A percentile compares a stretch with the other conserved stretches of the same genome.
Conservation (phyloP, 2,329 filamentous ascomycete genomes). For the Pseudogymnoascus sp. region DNA sequence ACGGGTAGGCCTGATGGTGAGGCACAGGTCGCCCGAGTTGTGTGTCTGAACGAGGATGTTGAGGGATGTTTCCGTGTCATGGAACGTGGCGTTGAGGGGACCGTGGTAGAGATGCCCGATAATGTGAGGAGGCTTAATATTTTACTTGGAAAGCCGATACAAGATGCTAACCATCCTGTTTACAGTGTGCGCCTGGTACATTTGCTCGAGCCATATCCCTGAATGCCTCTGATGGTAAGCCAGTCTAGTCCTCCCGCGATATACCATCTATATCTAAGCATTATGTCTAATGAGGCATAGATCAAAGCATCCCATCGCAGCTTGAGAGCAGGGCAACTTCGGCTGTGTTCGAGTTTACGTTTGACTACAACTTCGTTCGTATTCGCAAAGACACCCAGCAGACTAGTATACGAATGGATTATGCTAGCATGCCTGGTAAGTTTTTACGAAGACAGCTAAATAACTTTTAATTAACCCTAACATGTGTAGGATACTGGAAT, state of each 20-base stretch:
- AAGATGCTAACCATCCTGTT: background rate
- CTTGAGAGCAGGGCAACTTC: background rate
- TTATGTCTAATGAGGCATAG: background rate
- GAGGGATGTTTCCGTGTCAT: background rate
- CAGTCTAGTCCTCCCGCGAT: too few species aligned
- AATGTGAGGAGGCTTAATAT: too few species aligned
- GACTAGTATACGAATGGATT: background rate
- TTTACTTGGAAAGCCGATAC: too few species aligned
- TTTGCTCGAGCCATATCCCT: background rate
- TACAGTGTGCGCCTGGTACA: background rate
- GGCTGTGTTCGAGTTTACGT: background rate
- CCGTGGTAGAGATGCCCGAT: background rate
- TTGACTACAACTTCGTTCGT: background rate
- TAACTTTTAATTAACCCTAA: background rate
- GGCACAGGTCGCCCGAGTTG: background rate
- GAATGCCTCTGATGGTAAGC: background rate
- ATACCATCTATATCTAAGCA: too few species aligned
- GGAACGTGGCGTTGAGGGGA: background rate
- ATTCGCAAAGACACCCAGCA: background rate
- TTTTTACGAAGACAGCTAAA: background rate
- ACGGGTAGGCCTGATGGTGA: background rate
- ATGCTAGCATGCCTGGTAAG: background rate
- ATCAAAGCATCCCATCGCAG: background rate
- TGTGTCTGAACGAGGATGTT: background rate
- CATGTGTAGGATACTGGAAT: background rate